Evolutionary conservation across 306 rosid species (phyloP).

Genomic region (Cucurbita ficifolia): DNA sequence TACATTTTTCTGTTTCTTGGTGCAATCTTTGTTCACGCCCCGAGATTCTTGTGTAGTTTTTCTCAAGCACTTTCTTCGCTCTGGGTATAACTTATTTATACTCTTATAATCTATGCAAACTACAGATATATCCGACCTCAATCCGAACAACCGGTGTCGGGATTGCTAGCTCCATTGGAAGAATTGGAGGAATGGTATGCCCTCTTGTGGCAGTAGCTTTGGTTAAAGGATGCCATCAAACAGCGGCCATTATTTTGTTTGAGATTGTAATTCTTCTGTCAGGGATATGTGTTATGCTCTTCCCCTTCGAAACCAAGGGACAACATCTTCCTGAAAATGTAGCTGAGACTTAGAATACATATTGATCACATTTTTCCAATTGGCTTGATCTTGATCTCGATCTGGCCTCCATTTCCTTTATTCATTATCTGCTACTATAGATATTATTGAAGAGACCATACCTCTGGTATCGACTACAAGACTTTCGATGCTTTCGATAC

Average conservation of each 20-base stretch:
- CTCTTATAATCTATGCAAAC: not conserved
- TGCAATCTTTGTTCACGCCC: not conserved
- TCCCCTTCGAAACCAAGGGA: slow-evolving; percentile 86
- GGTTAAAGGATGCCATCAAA: slow-evolving; percentile 82
- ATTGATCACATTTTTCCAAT: not conserved
- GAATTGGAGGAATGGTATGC: slow-evolving; percentile 87
- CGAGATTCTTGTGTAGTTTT: not conserved
- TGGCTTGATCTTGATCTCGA: not conserved
- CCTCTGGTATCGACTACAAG: not conserved
- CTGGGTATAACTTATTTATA: not conserved
- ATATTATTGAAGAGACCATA: not conserved
- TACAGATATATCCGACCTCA: slow-evolving; percentile 84
- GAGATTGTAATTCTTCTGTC: slow-evolving; percentile 57
- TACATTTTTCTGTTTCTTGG: not conserved
- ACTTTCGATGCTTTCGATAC: not conserved
- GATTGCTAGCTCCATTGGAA: slow-evolving; percentile 72
- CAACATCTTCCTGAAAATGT: slow-evolving; percentile 47
- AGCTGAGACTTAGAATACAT: not conserved
- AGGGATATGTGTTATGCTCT: slow-evolving; percentile 57
- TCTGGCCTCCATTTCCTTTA: not conserved
- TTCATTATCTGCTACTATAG: not conserved
- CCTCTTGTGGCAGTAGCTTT: slow-evolving; percentile 82
- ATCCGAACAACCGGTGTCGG: slow-evolving; percentile 89
- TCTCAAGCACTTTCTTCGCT: not conserved
- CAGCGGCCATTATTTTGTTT: slow-evolving; percentile 54